Evolutionary conservation across 106 monocot species (phyloP).

Genomic region (Dioscorea alata): DNA sequence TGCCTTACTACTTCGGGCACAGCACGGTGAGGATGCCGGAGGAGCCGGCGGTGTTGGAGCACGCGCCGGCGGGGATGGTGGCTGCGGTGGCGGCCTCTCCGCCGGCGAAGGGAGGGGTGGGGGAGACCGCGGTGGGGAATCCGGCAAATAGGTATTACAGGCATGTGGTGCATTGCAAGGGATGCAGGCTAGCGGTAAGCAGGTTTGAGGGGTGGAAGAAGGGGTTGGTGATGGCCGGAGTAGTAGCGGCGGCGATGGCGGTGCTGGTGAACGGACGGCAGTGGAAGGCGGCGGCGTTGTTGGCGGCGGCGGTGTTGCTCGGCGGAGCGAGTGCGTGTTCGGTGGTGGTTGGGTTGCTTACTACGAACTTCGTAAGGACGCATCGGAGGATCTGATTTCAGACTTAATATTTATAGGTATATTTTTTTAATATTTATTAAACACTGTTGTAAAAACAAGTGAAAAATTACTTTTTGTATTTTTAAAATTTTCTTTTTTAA

Average conservation of each 20-base stretch:
- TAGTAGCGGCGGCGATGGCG: conserved; percentile 31
- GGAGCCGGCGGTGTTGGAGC: conserved; percentile 58
- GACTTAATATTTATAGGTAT: no score
- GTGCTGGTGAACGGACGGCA: conserved; percentile 33
- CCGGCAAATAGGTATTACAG: conserved; percentile 54
- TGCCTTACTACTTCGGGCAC: conserved; percentile 96
- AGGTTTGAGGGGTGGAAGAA: conserved; percentile 33
- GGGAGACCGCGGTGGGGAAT: conserved; percentile 39
- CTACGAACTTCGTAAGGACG: conserved; percentile 65
- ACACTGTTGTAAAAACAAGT: no score
- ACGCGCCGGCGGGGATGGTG: conserved; percentile 48
- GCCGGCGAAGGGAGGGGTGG: conserved; percentile 70
- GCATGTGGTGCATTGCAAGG: conserved; percentile 76
- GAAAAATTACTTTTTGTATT: no score
- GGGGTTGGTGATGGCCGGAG: conserved; percentile 12
- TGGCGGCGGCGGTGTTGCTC: conserved; percentile 13
- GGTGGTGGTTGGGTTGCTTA: conserved; percentile 32
- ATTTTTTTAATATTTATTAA: no score
- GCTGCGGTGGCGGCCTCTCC: conserved; percentile 46
- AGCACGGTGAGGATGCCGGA: conserved; percentile 37
- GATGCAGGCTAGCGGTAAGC: conserved; percentile 32
- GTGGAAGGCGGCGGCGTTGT: conserved; percentile 46
- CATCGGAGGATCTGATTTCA: conserved; percentile 53
- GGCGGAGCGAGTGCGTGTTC: conserved; percentile 38
- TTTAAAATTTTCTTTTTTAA: no score